Base-by-base conservation (phyloP, 495 filamentous ascomycete species). In the Penicillium cataractarum region DNA sequence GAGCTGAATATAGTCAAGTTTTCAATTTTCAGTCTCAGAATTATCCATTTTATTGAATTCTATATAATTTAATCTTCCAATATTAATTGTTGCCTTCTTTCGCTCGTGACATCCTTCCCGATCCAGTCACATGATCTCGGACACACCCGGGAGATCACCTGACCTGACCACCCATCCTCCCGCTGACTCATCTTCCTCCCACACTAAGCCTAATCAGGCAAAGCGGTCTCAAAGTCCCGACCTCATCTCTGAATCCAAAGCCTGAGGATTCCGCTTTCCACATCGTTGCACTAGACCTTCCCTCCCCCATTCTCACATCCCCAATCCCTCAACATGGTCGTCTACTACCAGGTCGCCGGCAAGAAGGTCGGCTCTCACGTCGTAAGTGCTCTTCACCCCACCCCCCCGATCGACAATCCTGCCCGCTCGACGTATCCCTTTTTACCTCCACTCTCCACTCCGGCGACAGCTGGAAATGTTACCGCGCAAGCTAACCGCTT, bases 281-380 rank as follows among this genome's bases (percentile, higher is more conserved):
- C 64, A 68, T 68, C 74, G 71, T 71, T 74, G 67, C 74, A 70
- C 71, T 70, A 69, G 68, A 72, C 61, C 70, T 77, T 65, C 73
- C 74, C 53, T 69, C 57, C 53, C 69, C 57, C 57, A 49, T 46
- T 65, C 63, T 51, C 64, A 60, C 70, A 71, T 68, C 77, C 76
- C 64, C 65, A 67, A 64, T 69, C 69, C 64, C 63, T 77, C 84
- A 93, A 81, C 66, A 98, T 98, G 94, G 92, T 93, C 74, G 84
- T 81, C 72, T 86, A 85, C 74, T 97, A 97, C 87, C 87, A 82
- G 66, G 82, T 97, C 73, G 83, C 89, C 80, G 95, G 94, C 84
- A 89, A 87, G 74, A 87, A 97, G 80, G 83, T 99, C 83, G 92
- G 90, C 80, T 96, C 95, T 55, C 95, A 97, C 82, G 80, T 89